A percentile compares a stretch with the other conserved stretches of the same genome.
phyloP scores from a whole-genome alignment of 768 basidiomycete species.

The Termitomyces sp. region DNA sequence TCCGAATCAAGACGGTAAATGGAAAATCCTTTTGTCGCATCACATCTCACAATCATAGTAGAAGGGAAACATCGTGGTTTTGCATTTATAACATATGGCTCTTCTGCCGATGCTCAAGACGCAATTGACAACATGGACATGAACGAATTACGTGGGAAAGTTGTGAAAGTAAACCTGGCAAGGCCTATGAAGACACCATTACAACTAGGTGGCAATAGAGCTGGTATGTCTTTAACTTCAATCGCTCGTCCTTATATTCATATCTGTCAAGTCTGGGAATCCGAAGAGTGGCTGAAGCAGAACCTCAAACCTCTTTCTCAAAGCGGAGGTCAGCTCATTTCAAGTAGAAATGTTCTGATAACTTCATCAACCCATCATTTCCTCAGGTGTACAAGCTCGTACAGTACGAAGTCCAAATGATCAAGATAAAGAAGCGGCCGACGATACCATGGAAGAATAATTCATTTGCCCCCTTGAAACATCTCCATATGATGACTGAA shows the following conservation, averaged over 20 bases:
- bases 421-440: conserved; percentile 27
- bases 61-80: conserved; percentile 89
- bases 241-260: background rate
- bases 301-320: conserved; percentile 74
- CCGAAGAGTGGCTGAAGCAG: conserved; percentile 87
- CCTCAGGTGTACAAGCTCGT: conserved; percentile 53
- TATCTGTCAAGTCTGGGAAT: conserved; percentile 78
- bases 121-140: conserved; percentile 99
- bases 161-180: conserved; percentile 81
- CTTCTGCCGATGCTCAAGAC: conserved; percentile 82
- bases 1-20: conserved; percentile 49
- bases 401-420: conserved; percentile 27
- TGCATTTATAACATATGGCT: conserved; percentile 85
- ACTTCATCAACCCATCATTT: background rate
- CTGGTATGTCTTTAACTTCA: conserved; percentile 44
- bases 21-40: conserved; percentile 7
- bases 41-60: conserved; percentile 6
- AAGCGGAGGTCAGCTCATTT: conserved; percentile 55
- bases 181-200: conserved; percentile 71
- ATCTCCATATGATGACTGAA: conserved; percentile 4
- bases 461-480: conserved; percentile 1
- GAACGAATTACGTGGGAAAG: conserved; percentile 77
- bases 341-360: background rate
- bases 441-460: conserved; percentile 68
- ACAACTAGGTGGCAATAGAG: conserved; percentile 68